phyloP scores from a whole-genome alignment of 208 protist species.

The Crithidia thermophila region DNA sequence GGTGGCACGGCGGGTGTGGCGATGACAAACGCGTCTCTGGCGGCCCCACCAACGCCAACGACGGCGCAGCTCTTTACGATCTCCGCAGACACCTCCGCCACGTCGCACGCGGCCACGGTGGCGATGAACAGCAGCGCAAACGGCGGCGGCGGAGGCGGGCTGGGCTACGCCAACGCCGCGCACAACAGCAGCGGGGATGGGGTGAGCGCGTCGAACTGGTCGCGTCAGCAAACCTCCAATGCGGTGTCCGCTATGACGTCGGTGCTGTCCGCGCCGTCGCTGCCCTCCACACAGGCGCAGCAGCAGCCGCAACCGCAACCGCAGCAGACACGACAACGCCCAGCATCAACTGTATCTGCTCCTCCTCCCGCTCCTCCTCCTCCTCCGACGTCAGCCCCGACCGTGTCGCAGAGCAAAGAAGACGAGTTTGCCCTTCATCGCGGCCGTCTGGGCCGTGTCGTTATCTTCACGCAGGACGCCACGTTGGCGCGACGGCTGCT shows the following conservation, averaged over 20 bases:
- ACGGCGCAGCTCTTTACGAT: not conserved
- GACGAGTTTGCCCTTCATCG: constrained; percentile 32
- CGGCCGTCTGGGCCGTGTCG: constrained; percentile 48
- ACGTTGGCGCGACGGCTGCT: constrained; percentile 52
- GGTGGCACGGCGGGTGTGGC: not conserved
- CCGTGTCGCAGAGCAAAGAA: not conserved
- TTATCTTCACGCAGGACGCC: constrained; percentile 68
- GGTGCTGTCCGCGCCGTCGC: not conserved
- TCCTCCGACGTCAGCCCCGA: not conserved
- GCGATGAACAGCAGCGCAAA: not conserved
- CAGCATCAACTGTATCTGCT: not conserved
- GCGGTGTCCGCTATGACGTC: not conserved
- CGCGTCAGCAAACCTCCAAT: not conserved
- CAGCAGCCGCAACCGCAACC: not conserved
- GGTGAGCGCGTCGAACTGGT: not conserved
- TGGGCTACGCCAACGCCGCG: not conserved
- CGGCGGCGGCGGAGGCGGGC: no score
- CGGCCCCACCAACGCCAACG: not conserved
- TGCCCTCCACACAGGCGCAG: not conserved
- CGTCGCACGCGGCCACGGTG: not conserved
- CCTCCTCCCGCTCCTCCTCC: not conserved
- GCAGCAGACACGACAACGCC: no score
- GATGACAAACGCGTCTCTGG: constrained; percentile 1
- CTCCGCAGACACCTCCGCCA: constrained; percentile 1
- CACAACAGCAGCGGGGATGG: not conserved